Evolutionary conservation across 805 yeast species (phyloP), one percentile per base, ranked within the genome.

Genomic region (Starmerella potacharoeniae): DNA sequence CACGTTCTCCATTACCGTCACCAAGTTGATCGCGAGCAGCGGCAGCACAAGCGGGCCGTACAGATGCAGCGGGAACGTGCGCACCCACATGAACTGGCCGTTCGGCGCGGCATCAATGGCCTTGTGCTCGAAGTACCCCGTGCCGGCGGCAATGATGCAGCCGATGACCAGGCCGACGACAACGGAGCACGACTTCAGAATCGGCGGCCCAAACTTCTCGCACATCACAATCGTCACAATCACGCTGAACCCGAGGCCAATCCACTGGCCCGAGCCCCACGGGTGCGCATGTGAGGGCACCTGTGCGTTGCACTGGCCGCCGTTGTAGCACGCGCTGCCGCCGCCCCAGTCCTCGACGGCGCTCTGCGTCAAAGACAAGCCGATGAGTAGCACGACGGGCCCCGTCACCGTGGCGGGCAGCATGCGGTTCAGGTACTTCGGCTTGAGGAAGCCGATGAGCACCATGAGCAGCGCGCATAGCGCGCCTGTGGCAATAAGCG

Each of bases 371-470:
- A 89, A 76, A 31, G 75, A 72, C 47, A 82, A 75, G 62, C 96
- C 97, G 66, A 89, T 88, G 34, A 89, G 75, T 52, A 89, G 70
- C 35, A 89, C 96, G 46, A 90, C 96, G 11, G 96, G 95, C 56
- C 96, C 96, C 33, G 95, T 89, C 58, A 90, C 96, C 52, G 87
- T 72, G 36, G 95, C 89, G 17, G 96, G 96, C 73, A 89, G 88
- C 37, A 86, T 64, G 57, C 75, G 80, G 68, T 86, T 88, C 61
- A 89, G 74, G 11, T 76, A 60, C 41, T 74, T 76, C 4, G 95
- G 81, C 9, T 96, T 96, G 62, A 83, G 68, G 68, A 89, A 89
- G 0, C 95, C 84, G 49, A 86, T 66, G 8, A 76, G 62, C 40
- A 90, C 75, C 73, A 86, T 95, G 22, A 89, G 65, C 39, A 89